Base-by-base conservation (phyloP, 1,139 yeast genomes). In the Spathaspora jeffriesii region DNA sequence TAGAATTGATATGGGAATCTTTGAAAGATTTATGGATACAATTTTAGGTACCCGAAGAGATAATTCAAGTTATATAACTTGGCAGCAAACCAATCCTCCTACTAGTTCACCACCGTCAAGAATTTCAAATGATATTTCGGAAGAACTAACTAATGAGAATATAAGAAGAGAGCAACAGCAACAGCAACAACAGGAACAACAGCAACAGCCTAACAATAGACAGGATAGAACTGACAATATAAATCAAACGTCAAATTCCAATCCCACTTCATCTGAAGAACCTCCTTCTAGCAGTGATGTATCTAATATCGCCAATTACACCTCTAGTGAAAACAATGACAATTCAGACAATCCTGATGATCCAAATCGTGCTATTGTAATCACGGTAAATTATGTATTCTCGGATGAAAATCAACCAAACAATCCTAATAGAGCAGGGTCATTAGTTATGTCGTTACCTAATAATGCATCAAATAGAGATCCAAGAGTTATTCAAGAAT, bases 391-490 rank as follows among this genome's bases (percentile, higher is more conserved):
- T 55, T 75, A 74, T 54, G 73, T 72, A 20, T 75, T 73, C 47
- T 70, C 77, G 1, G 79, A 74, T 51, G 72, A 71, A 47, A 67
- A 68, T 49, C 63, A 71, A 52, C 78, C 78, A 6, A 60, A 57
- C 36, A 64, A 62, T 46, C 76, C 77, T 4, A 71, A 71, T 53
- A 62, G 82, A 30, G 66, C 81, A 1, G 88, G 88, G 0, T 76
- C 85, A 2, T 64, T 83, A 50, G 71, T 82, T 50, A 67, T 85
- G 59, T 81, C 85, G 27, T 79, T 85, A 40, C 88, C 90, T 14
- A 83, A 84, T 55, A 82, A 82, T 43, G 77, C 84, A 1, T 74
- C 78, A 30, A 81, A 82, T 49, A 63, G 80, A 42, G 79, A 78
- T 53, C 84, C 82, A 13, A 67, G 73, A 31, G 75, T 77, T 31